A percentile compares a stretch with the other conserved stretches of the same genome.
phyloP scores from a whole-genome alignment of 768 basidiomycete species.

The Pholiota molesta region DNA sequence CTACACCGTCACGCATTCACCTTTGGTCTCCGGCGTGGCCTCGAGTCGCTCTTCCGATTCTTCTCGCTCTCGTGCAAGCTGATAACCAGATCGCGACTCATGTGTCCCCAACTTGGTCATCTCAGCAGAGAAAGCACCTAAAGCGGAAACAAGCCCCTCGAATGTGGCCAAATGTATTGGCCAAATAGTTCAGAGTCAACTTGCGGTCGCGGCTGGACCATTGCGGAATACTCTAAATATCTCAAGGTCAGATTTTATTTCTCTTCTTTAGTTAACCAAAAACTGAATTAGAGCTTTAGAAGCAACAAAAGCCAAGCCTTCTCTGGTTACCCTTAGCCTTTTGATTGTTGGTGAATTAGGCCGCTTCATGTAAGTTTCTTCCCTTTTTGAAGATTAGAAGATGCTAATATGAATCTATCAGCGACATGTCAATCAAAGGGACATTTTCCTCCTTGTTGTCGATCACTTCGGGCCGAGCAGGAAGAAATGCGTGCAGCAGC shows the following conservation, averaged over 20 bases:
- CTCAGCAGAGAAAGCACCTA: slow-evolving; percentile 65
- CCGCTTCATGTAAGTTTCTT: slow-evolving; percentile 67
- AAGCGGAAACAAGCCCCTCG: slow-evolving; percentile 53
- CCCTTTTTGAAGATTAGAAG: not conserved
- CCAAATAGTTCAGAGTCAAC: slow-evolving; percentile 73
- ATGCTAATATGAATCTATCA: slow-evolving; percentile 32
- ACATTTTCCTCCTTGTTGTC: slow-evolving; percentile 77
- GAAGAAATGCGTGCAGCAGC: slow-evolving; percentile 91
- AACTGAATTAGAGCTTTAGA: slow-evolving; percentile 29
- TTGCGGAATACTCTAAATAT: slow-evolving; percentile 82
- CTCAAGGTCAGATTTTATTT: slow-evolving; percentile 66
- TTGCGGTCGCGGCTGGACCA: slow-evolving; percentile 78
- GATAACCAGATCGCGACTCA: slow-evolving; percentile 84
- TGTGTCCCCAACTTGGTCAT: slow-evolving; percentile 72
- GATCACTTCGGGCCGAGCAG: slow-evolving; percentile 75
- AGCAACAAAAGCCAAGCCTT: slow-evolving; percentile 64
- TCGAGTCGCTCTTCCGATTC: slow-evolving; percentile 85
- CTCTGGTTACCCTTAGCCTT: slow-evolving; percentile 78
- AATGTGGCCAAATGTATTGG: slow-evolving; percentile 90
- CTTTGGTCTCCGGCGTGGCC: slow-evolving; percentile 75
- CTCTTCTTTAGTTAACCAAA: not conserved
- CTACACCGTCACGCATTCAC: slow-evolving; percentile 77
- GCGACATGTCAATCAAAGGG: slow-evolving; percentile 86
- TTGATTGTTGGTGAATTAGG: slow-evolving; percentile 93
- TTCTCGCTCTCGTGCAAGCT: slow-evolving; percentile 82